These are phyloP conservation scores for Globisporangium polare DNA, from an alignment of 352 stramenopile species.

Conservation along the genomic window DNA sequence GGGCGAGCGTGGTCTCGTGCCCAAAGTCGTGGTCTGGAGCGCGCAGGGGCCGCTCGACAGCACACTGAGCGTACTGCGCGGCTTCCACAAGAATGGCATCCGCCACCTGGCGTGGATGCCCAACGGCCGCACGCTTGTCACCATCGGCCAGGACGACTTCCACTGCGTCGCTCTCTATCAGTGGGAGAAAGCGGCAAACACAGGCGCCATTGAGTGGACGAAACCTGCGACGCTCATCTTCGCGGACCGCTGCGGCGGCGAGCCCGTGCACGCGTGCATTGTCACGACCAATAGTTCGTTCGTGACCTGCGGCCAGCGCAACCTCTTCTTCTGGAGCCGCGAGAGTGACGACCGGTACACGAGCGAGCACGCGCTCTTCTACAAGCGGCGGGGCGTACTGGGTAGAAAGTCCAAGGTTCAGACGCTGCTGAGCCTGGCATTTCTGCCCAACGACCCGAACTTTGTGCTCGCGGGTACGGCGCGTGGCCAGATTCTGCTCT, in stretches of 20 bases:
- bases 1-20: conserved; percentile 47
- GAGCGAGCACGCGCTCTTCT: conserved; percentile 41
- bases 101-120: conserved; percentile 67
- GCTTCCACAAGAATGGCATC: conserved; percentile 67
- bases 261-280: conserved; percentile 43
- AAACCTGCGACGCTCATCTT: conserved; percentile 55
- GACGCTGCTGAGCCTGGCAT: conserved; percentile 54
- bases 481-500: conserved; percentile 74
- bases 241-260: conserved; percentile 37
- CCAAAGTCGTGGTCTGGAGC: conserved; percentile 73
- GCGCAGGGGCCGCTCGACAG: conserved; percentile 24
- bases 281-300: conserved; percentile 47
- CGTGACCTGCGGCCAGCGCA: conserved; percentile 53
- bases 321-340: conserved; percentile 74
- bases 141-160: conserved; percentile 59
- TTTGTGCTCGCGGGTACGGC: conserved; percentile 59
- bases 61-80: conserved; percentile 55
- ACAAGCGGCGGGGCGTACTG: conserved; percentile 45
- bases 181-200: conserved; percentile 31
- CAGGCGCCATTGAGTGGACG: conserved; percentile 38
- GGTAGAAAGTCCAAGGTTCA: conserved; percentile 69
- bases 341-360: conserved; percentile 59
- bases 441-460: conserved; percentile 41
- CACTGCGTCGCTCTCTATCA: conserved; percentile 79
- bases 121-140: conserved; percentile 64